A percentile compares a stretch with the other conserved stretches of the same genome.
Evolutionary conservation across 495 filamentous ascomycete genomes (phyloP).

Genomic region (Aspergillus carlsbadensis): DNA sequence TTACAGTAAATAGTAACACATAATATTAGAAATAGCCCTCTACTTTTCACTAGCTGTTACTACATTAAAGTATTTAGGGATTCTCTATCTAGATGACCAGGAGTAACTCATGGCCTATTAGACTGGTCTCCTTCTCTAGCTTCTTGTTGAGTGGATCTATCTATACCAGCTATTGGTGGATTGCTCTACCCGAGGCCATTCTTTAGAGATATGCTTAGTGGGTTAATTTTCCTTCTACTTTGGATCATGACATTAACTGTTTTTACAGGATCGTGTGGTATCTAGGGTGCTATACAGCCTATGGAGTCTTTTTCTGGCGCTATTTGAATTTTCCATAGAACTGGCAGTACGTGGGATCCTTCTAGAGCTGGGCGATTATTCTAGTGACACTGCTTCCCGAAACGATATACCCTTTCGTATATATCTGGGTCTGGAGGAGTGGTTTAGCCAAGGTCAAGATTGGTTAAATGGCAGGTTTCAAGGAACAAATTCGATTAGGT

Average conservation of each 20-base stretch:
- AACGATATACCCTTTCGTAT: constrained; percentile 21
- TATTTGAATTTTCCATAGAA: constrained; percentile 22
- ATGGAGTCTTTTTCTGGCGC: constrained; percentile 22
- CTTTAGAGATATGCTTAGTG: constrained; percentile 21
- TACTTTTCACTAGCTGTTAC: constrained; percentile 4
- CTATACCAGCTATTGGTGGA: constrained; percentile 12
- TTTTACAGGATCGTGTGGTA: constrained; percentile 16
- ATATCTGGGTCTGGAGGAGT: constrained; percentile 6
- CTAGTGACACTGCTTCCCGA: constrained; percentile 19
- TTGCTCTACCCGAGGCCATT: constrained; percentile 14
- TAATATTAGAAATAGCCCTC: constrained; percentile 12
- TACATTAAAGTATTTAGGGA: constrained; percentile 6
- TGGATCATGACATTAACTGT: not conserved
- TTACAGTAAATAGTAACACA: not conserved
- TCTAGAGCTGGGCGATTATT: constrained; percentile 19
- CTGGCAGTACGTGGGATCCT: constrained; percentile 19
- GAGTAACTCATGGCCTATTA: constrained; percentile 22
- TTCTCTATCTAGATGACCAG: constrained; percentile 14
- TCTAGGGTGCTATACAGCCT: constrained; percentile 19
- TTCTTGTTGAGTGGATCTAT: constrained; percentile 19
- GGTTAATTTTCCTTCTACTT: too few relatives aligned
- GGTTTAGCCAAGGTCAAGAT: not conserved
- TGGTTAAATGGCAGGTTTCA: not conserved
- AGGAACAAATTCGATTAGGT: too few relatives aligned
- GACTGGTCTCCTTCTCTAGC: constrained; percentile 19